phyloP scores from a whole-genome alignment of 2,329 filamentous ascomycete genomes.

The Fusarium papillatum region DNA sequence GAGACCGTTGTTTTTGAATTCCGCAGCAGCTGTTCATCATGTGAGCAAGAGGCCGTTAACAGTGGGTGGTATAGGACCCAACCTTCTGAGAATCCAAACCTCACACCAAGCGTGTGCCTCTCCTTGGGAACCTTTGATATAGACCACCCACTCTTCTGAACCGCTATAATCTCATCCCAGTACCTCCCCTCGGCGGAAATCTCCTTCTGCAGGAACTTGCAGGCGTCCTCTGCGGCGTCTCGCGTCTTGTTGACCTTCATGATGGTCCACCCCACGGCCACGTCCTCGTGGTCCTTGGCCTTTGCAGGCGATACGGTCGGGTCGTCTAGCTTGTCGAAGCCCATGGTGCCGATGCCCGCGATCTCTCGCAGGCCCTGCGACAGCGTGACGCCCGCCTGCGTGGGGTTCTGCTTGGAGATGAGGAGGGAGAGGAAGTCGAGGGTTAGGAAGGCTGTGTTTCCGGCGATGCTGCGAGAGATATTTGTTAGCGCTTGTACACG shows the following conservation, averaged over 20 bases:
- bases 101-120: conserved; percentile 82
- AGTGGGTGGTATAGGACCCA: conserved; percentile 28
- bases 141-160: conserved; percentile 89
- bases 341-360: conserved; percentile 82
- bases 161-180: conserved; percentile 87
- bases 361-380: conserved; percentile 78
- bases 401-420: conserved; percentile 84
- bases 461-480: conserved; percentile 47
- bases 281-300: conserved; percentile 67
- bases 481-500: background rate
- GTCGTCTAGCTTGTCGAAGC: conserved; percentile 73
- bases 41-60: conserved; percentile 42
- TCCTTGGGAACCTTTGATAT: conserved; percentile 83
- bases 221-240: conserved; percentile 80
- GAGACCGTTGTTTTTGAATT: conserved; percentile 79
- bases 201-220: conserved; percentile 80
- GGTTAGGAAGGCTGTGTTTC: conserved; percentile 74
- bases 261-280: conserved; percentile 81
- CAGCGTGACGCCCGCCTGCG: conserved; percentile 77
- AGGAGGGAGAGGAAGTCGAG: conserved; percentile 89
- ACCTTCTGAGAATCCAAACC: conserved; percentile 90
- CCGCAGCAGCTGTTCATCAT: conserved; percentile 59
- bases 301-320: conserved; percentile 70
- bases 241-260: conserved; percentile 82
- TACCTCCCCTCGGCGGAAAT: conserved; percentile 86